A percentile compares a stretch with the other conserved stretches of the same genome.
phyloP scores from a whole-genome alignment of 305 asterid species.

The Rubia peregrina region DNA sequence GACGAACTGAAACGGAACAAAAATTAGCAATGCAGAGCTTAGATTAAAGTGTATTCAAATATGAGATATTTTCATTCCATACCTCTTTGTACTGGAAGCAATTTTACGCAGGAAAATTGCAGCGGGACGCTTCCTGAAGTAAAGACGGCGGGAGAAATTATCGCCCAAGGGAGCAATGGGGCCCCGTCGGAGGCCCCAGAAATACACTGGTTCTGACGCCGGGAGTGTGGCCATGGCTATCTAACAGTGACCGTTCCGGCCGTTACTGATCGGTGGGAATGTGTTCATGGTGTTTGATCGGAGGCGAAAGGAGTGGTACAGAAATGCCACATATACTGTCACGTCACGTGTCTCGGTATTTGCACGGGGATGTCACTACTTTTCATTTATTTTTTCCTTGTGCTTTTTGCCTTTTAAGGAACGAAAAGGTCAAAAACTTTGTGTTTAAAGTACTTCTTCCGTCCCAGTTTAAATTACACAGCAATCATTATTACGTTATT shows the following conservation, averaged over 20 bases:
- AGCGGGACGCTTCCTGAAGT: constrained; percentile 21
- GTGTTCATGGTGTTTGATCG: background rate
- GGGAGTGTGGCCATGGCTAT: constrained; percentile 20
- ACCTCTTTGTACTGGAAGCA: constrained; percentile 24
- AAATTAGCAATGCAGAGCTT: constrained; percentile 1
- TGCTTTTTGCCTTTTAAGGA: background rate
- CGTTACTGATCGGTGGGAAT: background rate
- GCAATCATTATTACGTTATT: no score
- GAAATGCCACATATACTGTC: background rate
- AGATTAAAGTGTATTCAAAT: background rate
- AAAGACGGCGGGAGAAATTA: constrained; percentile 9
- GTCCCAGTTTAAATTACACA: no score
- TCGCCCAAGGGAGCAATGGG: constrained; percentile 10
- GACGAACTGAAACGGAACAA: constrained; percentile 18
- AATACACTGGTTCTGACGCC: constrained; percentile 22
- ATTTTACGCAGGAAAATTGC: constrained; percentile 10
- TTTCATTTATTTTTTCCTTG: background rate
- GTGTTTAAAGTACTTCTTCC: no score
- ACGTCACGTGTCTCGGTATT: background rate
- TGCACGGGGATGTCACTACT: constrained; percentile 8
- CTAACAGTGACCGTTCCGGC: background rate
- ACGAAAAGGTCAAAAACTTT: background rate
- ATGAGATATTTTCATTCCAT: background rate
- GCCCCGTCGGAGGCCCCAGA: constrained; percentile 14
- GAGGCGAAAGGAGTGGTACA: background rate